Evolutionary conservation across 2,329 filamentous ascomycete species (phyloP).

Genomic region (Pseudocercospora fijiensis): DNA sequence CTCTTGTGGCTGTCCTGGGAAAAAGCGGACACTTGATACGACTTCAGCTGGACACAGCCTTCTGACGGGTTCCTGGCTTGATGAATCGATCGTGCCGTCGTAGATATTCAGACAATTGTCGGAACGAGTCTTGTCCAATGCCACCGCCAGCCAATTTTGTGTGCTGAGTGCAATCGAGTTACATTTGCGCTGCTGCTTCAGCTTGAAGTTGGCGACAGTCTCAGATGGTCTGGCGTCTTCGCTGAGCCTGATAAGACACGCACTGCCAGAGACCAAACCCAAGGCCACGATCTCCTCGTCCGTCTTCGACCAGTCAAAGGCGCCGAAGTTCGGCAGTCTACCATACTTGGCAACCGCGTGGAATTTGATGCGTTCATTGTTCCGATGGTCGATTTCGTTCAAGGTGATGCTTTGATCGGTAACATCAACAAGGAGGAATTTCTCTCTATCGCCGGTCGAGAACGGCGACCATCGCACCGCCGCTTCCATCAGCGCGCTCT

Average conservation of each 20-base stretch:
- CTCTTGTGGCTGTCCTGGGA: constrained; percentile 71
- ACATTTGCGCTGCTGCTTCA: constrained; percentile 74
- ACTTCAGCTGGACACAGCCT: constrained; percentile 64
- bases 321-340: constrained; percentile 60
- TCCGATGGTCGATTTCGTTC: constrained; percentile 52
- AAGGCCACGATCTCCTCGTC: constrained; percentile 69
- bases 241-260: constrained; percentile 71
- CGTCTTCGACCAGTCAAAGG: constrained; percentile 64
- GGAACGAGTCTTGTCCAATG: constrained; percentile 75
- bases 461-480: constrained; percentile 65
- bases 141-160: constrained; percentile 69
- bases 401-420: constrained; percentile 59
- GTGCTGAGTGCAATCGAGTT: constrained; percentile 80
- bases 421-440: constrained; percentile 63
- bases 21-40: constrained; percentile 82
- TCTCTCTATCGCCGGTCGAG: constrained; percentile 53
- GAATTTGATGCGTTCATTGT: constrained; percentile 27
- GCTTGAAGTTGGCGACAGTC: constrained; percentile 61
- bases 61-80: constrained; percentile 50
- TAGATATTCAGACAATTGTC: constrained; percentile 81
- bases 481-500: constrained; percentile 37
- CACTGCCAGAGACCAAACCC: constrained; percentile 71
- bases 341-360: constrained; percentile 14
- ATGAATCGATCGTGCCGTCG: constrained; percentile 62
- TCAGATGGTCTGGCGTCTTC: constrained; percentile 51